Base-by-base conservation (phyloP, 805 yeast genomes). In the Spathaspora hagerdaliae region DNA sequence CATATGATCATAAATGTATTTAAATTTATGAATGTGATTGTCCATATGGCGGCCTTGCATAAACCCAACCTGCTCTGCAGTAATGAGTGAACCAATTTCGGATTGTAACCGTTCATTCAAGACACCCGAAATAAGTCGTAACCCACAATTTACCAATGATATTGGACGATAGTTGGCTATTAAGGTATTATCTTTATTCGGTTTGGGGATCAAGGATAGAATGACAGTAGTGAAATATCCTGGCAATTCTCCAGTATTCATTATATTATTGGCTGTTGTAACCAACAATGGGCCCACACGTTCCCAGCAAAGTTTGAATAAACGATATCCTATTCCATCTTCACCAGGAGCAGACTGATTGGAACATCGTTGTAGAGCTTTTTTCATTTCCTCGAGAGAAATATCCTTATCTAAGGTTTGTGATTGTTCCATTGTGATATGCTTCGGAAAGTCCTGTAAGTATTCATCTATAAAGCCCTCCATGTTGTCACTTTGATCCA, bases 11-110 rank as follows among this genome's bases (percentile, higher is more conserved):
- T 29, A 29, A 11, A 29, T 11, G 12, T 29, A 29, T 29, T 29
- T 9, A 29, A 29, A 29, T 29, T 29, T 29, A 9, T 29, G 32
- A 48, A 39, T 35, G 36, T 48, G 31, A 31, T 39, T 32, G 29
- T 39, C 29, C 6, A 39, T 39, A 7, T 31, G 27, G 10, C 42
- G 15, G 10, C 31, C 36, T 31, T 39, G 27, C 29, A 39, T 32
- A 31, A 39, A 39, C 13, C 42, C 42, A 7, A 15, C 29, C 15
- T 39, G 42, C 11, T 39, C 33, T n/a, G 42, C 26, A 7, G 36
- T 36, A 31, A 39, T 39, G 12, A 31, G 29, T 15, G 31, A 11
- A 14, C 19, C 14, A 12, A 31, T 11, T 12, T 6, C 27, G 15
- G 15, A 14, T 39, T 39, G 42, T 9, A 39, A n/a, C 13, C 26